Evolutionary conservation across 768 basidiomycete species (phyloP).

Genomic region (Tricholoma flavovirens): DNA sequence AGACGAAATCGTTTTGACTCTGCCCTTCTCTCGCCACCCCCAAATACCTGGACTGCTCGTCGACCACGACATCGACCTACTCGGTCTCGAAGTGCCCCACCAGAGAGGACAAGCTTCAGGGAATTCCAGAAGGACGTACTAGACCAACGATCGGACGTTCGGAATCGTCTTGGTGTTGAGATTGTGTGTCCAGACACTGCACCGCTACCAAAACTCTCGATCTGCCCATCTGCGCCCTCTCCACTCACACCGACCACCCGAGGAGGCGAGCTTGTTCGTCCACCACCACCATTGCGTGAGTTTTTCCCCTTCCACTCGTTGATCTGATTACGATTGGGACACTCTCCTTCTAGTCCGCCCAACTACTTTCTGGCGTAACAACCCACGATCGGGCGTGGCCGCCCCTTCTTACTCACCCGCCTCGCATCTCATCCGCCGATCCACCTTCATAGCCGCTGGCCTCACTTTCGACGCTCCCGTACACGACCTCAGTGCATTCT

Average conservation of each 20-base stretch:
- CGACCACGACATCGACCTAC: conserved; percentile 33
- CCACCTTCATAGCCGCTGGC: conserved; percentile 76
- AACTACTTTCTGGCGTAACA: conserved; percentile 76
- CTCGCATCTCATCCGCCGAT: conserved; percentile 66
- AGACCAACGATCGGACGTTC: not conserved
- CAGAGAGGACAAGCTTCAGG: conserved; percentile 23
- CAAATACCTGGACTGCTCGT: conserved; percentile 41
- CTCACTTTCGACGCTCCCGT: conserved; percentile 58
- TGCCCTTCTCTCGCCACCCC: conserved; percentile 40
- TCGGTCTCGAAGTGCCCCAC: conserved; percentile 45
- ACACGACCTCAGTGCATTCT: conserved; percentile 56
- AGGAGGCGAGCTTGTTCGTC: conserved; percentile 47
- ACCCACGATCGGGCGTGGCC: conserved; percentile 64
- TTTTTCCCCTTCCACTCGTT: conserved; percentile 4
- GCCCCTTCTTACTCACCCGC: conserved; percentile 69
- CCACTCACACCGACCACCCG: conserved; percentile 22
- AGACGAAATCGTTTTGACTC: conserved; percentile 21
- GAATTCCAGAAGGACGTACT: not conserved
- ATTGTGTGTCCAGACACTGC: conserved; percentile 6
- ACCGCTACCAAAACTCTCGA: conserved; percentile 10
- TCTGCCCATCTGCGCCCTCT: conserved; percentile 13
- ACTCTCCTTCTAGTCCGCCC: conserved; percentile 53
- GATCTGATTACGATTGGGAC: not conserved
- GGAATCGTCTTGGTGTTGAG: not conserved
- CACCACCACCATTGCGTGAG: conserved; percentile 64